Conservation (phyloP, 176 grass and related monocot species). For the Aegilops tauschii region DNA sequence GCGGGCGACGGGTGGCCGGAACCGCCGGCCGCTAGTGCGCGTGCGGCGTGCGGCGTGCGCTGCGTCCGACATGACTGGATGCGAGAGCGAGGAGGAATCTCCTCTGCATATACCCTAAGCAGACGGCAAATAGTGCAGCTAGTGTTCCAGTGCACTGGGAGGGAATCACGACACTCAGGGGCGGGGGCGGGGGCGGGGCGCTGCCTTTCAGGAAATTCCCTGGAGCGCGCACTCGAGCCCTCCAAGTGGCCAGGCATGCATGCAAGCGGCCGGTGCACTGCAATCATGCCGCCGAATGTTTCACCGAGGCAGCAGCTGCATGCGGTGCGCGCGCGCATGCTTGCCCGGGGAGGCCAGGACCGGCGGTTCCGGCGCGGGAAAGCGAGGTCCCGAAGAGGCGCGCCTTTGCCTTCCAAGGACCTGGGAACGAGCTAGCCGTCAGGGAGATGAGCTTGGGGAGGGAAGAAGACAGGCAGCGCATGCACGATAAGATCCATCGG, state of each 20-base stretch:
- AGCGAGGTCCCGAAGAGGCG: background rate
- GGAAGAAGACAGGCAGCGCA: background rate
- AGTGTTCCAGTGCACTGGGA: background rate
- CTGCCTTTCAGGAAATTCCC: slow-evolving; percentile 19
- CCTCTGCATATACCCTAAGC: slow-evolving; percentile 35
- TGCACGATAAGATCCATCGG: slow-evolving; percentile 1
- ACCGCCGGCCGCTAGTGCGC: slow-evolving; percentile 4
- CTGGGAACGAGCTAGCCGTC: background rate
- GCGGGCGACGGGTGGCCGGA: background rate
- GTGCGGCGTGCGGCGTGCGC: background rate
- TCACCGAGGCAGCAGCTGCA: too few relatives aligned
- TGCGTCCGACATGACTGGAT: background rate
- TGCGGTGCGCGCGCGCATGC: background rate
- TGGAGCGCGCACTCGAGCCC: background rate
- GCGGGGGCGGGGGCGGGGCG: background rate
- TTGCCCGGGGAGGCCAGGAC: background rate
- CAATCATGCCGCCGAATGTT: too few relatives aligned
- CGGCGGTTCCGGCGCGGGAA: background rate
- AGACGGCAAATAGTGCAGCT: slow-evolving; percentile 9
- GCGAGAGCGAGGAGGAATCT: slow-evolving; percentile 16
- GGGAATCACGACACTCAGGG: background rate
- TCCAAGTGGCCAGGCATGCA: background rate
- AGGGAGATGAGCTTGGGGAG: background rate
- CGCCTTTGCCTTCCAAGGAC: slow-evolving; percentile 37
- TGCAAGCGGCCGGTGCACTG: background rate